Base-by-base conservation (phyloP, 768 basidiomycete species). In the Amanita polypyramis region DNA sequence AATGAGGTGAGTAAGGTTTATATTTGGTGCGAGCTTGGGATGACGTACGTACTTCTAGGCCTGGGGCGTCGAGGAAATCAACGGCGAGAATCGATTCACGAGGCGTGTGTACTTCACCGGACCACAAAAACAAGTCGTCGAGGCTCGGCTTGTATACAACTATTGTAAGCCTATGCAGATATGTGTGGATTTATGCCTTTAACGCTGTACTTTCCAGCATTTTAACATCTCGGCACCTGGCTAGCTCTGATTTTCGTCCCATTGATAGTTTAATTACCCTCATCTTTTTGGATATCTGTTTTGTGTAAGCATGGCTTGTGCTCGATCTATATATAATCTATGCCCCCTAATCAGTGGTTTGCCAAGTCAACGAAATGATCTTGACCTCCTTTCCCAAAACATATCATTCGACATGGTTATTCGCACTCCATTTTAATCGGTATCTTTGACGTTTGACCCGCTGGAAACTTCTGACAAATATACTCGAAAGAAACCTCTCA, bases 81-180 rank as follows among this genome's bases (percentile, higher is more conserved):
- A 81, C 11, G 77, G 69, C 21, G 75, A 77, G 57, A 74, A 79
- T 55, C 67, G 80, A 51, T 79, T 85, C 54, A 67, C 71, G 3
- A 70, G 83, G 47, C 78, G 74, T 54, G 62, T 84, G 52, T 70
- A 73, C 52, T 86, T 86, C 61, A 77, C 73, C 4, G 82, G 82
- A 1, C 73, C 82, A 3, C 57, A 66, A 27, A 76, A 67, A 8
- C 73, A 81, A 54, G 74, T 76, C 30, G 76, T 85, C 42, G 66
- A 75, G 48, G 66, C 69, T 8, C 73, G 69, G 35, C 58, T 86
- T 32, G 68, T 82, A 15, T 88, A 85, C 51, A 81, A 86, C 56
- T 85, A 85, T 53, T 49, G 83, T 85, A 45, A 62, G 82, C 64
- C 27, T 23, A 15, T 43, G 15, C 2, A 25, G 8, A 19, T 20